Conservation (phyloP, 1,284 basidiomycete species). For the Apiotrichum gracile region DNA sequence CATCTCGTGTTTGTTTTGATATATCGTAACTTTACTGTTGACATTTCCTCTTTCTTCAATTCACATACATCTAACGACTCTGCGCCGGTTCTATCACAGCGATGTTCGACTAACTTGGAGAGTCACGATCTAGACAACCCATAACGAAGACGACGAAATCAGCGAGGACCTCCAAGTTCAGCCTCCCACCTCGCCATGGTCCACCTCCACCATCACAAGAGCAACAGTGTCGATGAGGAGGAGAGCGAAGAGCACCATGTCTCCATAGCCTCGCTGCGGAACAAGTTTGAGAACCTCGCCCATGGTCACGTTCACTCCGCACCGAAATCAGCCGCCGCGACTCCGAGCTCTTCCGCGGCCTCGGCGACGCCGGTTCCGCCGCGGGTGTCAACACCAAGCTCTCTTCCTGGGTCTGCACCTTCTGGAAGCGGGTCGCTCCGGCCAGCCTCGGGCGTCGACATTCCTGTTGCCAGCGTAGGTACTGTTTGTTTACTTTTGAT, state of each 20-base stretch:
- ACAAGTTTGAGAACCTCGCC: constrained; percentile 34
- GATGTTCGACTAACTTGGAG: too few relatives aligned
- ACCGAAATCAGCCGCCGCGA: background rate
- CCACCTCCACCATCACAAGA: background rate
- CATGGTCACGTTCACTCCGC: background rate
- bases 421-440: too few relatives aligned
- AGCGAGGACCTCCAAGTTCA: background rate
- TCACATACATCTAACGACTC: too few relatives aligned
- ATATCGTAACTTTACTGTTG: too few relatives aligned
- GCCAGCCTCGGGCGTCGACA: too few relatives aligned
- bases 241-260: constrained; percentile 7
- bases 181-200: background rate
- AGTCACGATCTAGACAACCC: too few relatives aligned
- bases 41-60: too few relatives aligned
- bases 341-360: background rate
- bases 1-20: too few relatives aligned
- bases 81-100: too few relatives aligned
- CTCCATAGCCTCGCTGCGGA: constrained; percentile 34
- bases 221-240: background rate
- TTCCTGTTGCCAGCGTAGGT: too few relatives aligned
- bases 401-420: background rate
- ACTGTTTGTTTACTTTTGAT: too few relatives aligned
- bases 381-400: background rate
- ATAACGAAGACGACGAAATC: too few relatives aligned
- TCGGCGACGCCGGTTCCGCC: background rate